These are phyloP conservation scores for Tricholoma bakamatsutake DNA, from an alignment of 768 basidiomycete species.

Conservation along the genomic window DNA sequence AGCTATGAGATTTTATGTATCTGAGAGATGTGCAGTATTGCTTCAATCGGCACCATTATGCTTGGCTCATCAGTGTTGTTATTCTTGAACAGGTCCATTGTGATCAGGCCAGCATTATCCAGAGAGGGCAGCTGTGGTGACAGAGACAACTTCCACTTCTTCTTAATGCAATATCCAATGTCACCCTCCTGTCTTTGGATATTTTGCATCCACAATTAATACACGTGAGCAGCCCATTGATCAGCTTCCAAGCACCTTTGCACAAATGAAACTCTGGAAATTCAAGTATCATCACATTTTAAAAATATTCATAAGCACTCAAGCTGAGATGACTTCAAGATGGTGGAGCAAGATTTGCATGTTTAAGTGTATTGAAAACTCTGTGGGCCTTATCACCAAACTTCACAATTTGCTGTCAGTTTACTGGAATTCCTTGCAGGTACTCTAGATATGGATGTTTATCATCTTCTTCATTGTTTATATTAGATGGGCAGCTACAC, in stretches of 20 bases:
- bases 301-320: conserved; percentile 1
- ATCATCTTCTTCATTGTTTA: no score
- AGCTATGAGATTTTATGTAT: no score
- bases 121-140: not conserved
- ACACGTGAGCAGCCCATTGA: conserved; percentile 2
- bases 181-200: not conserved
- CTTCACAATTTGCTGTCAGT: no score
- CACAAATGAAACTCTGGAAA: conserved; percentile 14
- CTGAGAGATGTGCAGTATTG: no score
- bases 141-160: not conserved
- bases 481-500: not conserved
- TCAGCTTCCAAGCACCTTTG: conserved; percentile 13
- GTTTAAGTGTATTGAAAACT: conserved; percentile 8
- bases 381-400: conserved; percentile 6
- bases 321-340: conserved; percentile 2
- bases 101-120: no score
- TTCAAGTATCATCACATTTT: conserved; percentile 6
- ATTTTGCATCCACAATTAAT: no score
- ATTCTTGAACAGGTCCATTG: not conserved
- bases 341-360: not conserved
- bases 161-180: not conserved
- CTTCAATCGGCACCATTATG: no score
- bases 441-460: conserved; percentile 2
- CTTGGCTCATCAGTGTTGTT: no score
- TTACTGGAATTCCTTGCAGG: no score